A percentile compares a stretch with the other conserved stretches of the same genome.
phyloP scores from a whole-genome alignment of 768 basidiomycete species.

The Mycena indigotica region DNA sequence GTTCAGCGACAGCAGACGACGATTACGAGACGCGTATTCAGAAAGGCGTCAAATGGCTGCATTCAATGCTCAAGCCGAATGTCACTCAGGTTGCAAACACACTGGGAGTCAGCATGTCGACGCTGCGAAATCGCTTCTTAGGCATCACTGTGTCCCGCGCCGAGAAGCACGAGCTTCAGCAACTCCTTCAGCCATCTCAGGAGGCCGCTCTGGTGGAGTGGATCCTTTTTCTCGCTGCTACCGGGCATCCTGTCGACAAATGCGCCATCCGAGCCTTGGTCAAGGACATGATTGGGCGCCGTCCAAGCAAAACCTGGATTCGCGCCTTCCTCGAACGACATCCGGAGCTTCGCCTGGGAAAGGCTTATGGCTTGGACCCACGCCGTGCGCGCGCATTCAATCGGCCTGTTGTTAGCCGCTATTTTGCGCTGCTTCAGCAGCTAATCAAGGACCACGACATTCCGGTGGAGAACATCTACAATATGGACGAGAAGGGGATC shows the following conservation, averaged over 20 bases:
- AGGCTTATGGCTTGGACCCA: conserved; percentile 35
- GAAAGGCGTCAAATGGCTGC: background rate
- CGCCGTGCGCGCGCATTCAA: conserved; percentile 38
- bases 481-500: conserved; percentile 1
- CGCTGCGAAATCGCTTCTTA: background rate
- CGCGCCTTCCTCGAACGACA: conserved; percentile 24
- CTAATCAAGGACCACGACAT: background rate
- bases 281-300: background rate
- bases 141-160: background rate
- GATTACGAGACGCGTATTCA: background rate
- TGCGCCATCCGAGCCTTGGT: background rate
- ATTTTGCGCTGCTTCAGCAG: background rate
- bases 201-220: background rate
- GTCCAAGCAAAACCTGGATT: conserved; percentile 15
- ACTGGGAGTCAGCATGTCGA: background rate
- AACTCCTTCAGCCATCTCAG: background rate
- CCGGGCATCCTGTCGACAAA: background rate
- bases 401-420: conserved; percentile 1
- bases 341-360: conserved; percentile 25
- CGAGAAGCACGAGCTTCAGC: background rate
- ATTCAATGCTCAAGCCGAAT: background rate
- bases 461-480: conserved; percentile 4
- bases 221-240: background rate
- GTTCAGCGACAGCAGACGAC: background rate
- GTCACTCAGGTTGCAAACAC: background rate